Base-by-base conservation (phyloP, 805 yeast species). In the Pichia deserticola region DNA sequence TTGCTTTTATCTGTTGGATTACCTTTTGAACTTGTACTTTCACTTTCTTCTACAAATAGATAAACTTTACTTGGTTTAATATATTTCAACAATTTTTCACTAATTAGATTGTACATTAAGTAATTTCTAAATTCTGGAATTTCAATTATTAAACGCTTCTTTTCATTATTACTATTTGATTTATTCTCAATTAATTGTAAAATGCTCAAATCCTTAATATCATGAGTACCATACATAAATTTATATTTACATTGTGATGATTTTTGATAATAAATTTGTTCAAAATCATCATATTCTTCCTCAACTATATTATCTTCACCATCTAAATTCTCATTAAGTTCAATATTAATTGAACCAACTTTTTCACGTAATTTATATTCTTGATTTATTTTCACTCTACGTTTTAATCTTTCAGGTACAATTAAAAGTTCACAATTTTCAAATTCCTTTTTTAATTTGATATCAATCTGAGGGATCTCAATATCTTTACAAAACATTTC, bases 401-500 rank as follows among this genome's bases (percentile, higher is more conserved):
- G 40, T n/a, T 40, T 49, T 5, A 44, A 36, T 25, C 11, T 28
- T 32, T 40, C 51, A 10, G 45, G 37, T 12, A 44, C 48, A 48
- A 44, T 9, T 7, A 27, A 29, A 5, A 48, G 13, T 7, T 44
- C 29, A 32, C 47, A 35, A 9, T 39, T 43, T 3, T 27, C 15
- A 15, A n/a, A 43, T 12, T 34, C 5, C 11, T 10, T 30, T 4
- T 30, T 44, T 27, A 49, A 13, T 6, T 49, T 27, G 3, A 45
- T 12, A 4, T 28, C 29, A 7, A 42, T n/a, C 5, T 33, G 8
- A 1, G 46, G 43, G 10, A 41, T 40, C 12, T 49, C 52, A n/a
- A 45, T 49, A 7, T 49, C 45, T 38, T 45, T 44, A 3, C 10
- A 4, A 12, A 33, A 41, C 32, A 49, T n/a, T n/a, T 49, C 52